These are phyloP conservation scores for Soucietia sequanensis DNA, from an alignment of 805 yeast genomes.

Conservation along the genomic window DNA sequence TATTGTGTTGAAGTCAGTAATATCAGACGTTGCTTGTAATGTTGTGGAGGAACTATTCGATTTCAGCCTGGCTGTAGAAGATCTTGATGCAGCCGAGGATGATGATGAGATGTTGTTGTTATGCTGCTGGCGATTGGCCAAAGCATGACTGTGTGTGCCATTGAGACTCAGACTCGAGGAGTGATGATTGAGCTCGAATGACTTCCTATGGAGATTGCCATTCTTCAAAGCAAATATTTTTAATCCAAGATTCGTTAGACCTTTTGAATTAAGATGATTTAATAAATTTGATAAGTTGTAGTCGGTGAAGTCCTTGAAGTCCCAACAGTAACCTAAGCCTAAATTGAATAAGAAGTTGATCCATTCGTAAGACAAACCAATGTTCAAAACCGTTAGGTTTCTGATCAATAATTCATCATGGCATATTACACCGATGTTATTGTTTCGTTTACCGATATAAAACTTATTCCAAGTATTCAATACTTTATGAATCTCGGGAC, in stretches of 20 bases:
- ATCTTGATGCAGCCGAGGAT: neutral
- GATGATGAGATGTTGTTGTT: neutral
- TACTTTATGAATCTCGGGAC: slow-evolving; percentile 28
- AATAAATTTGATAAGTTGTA: slow-evolving; percentile 39
- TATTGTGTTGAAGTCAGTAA: neutral
- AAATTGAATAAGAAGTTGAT: slow-evolving; percentile 44
- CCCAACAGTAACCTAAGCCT: slow-evolving; percentile 49
- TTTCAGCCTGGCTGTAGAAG: neutral
- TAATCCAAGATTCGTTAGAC: slow-evolving; percentile 34
- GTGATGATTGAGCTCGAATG: slow-evolving; percentile 13
- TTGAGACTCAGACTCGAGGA: no score
- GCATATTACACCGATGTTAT: slow-evolving; percentile 5
- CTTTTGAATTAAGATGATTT: slow-evolving; percentile 38
- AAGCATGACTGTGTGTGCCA: no score
- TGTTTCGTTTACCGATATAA: slow-evolving; percentile 25
- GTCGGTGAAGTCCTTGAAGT: slow-evolving; percentile 34
- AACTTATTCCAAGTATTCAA: slow-evolving; percentile 34
- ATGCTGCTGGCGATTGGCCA: no score
- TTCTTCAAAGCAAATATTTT: slow-evolving; percentile 30
- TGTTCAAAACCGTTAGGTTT: slow-evolving; percentile 40
- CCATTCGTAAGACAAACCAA: slow-evolving; percentile 49
- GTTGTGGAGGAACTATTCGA: neutral
- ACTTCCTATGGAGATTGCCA: neutral
- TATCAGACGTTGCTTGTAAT: neutral
- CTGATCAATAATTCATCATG: slow-evolving; percentile 29